phyloP scores from a whole-genome alignment of 768 basidiomycete species.

The Rhodosporidiobolus sp. region DNA sequence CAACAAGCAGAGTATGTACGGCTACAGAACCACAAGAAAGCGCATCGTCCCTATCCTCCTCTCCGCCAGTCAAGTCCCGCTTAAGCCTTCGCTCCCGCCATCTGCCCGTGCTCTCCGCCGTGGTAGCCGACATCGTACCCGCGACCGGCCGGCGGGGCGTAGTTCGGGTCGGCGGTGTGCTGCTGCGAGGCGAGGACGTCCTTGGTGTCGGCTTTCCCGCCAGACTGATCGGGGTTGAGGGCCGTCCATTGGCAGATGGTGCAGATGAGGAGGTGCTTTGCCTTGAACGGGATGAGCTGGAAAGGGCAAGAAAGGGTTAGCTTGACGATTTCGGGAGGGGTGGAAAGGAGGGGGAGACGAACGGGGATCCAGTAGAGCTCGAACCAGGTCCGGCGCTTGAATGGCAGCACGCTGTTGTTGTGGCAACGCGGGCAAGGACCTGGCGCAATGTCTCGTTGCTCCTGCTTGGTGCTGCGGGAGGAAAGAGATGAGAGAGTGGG shows the following conservation, averaged over 20 bases:
- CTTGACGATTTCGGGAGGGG: no score
- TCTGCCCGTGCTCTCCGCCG: conserved; percentile 10
- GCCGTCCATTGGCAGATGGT: conserved; percentile 3
- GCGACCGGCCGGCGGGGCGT: background rate
- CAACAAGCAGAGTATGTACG: background rate
- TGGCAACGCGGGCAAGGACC: background rate
- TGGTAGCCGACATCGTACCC: conserved; percentile 14
- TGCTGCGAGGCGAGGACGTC: background rate
- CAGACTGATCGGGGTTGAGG: background rate
- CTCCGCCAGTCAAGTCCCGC: background rate
- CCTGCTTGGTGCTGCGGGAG: background rate
- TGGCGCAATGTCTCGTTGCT: background rate
- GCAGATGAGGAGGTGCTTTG: conserved; percentile 5
- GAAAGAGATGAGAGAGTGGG: no score
- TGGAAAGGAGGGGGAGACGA: background rate
- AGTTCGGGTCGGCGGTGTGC: background rate
- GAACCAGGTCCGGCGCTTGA: conserved; percentile 8
- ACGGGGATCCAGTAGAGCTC: conserved; percentile 16
- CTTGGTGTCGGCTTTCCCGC: background rate
- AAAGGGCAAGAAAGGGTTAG: background rate
- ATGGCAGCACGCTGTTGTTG: background rate
- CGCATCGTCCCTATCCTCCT: background rate
- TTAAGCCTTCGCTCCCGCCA: conserved; percentile 1
- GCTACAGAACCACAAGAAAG: background rate
- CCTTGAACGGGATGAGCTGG: conserved; percentile 11